Conservation (phyloP, 2,329 filamentous ascomycete genomes). For the Paracoccidioides lutzii region DNA sequence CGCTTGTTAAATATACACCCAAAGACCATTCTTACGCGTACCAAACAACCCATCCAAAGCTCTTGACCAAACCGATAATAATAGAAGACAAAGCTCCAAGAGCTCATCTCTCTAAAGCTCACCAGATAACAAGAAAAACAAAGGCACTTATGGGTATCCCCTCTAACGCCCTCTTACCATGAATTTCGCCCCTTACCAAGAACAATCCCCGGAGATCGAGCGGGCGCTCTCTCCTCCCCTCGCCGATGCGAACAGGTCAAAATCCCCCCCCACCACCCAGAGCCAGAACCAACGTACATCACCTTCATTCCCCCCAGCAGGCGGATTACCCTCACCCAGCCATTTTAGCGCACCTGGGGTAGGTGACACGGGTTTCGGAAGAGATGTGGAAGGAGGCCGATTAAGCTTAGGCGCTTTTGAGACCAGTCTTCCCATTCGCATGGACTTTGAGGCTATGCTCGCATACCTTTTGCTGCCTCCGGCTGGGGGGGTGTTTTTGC, state of each 20-base stretch:
- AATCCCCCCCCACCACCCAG: slow-evolving; percentile 38
- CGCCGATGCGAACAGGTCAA: slow-evolving; percentile 31
- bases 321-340: slow-evolving; percentile 28
- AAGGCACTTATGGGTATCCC: not conserved
- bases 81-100: not conserved
- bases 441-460: slow-evolving; percentile 82
- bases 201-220: slow-evolving; percentile 70
- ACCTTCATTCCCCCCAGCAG: slow-evolving; percentile 31
- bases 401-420: slow-evolving; percentile 69
- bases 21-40: not conserved
- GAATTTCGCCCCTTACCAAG: slow-evolving; percentile 97
- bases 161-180: slow-evolving; percentile 35
- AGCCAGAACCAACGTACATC: slow-evolving; percentile 37
- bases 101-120: not conserved
- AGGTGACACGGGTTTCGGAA: slow-evolving; percentile 18
- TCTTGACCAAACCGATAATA: not conserved
- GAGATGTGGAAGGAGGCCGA: slow-evolving; percentile 38
- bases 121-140: too few species aligned
- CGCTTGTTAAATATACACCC: not conserved
- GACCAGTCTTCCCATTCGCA: slow-evolving; percentile 70
- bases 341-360: slow-evolving; percentile 28
- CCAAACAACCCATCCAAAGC: not conserved
- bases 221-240: slow-evolving; percentile 65
- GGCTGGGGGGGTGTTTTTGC: slow-evolving; percentile 66
- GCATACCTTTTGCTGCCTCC: slow-evolving; percentile 81